A percentile compares a stretch with the other conserved stretches of the same genome.
Evolutionary conservation across 495 filamentous ascomycete genomes (phyloP).

Genomic region (Xylaria acuta): DNA sequence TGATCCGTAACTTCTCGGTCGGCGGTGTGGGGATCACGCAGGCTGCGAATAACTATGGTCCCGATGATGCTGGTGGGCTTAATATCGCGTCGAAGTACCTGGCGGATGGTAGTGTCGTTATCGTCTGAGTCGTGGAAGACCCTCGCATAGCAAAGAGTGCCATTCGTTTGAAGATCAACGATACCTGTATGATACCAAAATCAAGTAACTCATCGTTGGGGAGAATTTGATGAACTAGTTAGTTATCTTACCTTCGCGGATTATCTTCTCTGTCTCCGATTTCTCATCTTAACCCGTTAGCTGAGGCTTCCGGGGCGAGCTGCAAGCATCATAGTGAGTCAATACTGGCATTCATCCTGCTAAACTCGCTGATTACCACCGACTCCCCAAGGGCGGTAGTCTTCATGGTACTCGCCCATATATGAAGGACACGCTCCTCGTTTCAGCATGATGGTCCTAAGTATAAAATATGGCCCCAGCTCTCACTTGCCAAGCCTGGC

Average conservation of each 20-base stretch:
- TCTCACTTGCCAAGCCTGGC: not conserved
- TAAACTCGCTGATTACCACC: too few relatives aligned
- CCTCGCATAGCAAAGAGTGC: not conserved
- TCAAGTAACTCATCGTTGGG: not conserved
- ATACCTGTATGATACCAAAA: not conserved
- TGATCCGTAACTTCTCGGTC: not conserved
- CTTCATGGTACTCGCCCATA: not conserved
- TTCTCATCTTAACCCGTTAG: not conserved
- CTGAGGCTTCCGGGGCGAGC: not conserved
- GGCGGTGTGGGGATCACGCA: not conserved
- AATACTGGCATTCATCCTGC: too few relatives aligned
- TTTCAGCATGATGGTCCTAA: not conserved
- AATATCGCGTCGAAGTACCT: not conserved
- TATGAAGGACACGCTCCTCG: not conserved
- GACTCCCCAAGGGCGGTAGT: too few relatives aligned
- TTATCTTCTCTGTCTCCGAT: not conserved
- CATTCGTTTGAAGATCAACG: not conserved
- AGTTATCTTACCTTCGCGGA: not conserved
- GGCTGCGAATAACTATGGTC: conserved; percentile 5
- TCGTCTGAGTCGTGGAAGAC: not conserved
- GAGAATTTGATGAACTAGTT: not conserved
- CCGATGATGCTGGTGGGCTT: conserved; percentile 9
- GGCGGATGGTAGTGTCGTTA: not conserved
- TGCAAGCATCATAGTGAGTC: not conserved
- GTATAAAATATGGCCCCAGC: not conserved